phyloP scores from a whole-genome alignment of 2,329 filamentous ascomycete species.

The Pseudogymnoascus sp. region DNA sequence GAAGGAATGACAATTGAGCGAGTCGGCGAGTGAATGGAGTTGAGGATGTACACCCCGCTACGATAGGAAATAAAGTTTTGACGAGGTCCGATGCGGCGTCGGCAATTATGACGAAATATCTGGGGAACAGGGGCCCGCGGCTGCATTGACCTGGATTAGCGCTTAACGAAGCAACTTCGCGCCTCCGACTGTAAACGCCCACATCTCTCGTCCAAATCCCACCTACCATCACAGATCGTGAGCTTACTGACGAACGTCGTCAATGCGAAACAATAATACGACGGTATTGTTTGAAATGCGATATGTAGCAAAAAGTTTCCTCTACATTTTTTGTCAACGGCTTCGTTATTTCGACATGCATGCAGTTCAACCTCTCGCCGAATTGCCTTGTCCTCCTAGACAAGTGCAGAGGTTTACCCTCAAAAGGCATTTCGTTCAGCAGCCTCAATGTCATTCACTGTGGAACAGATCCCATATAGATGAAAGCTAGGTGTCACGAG shows the following conservation, averaged over 20 bases:
- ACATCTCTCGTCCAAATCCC: neutral
- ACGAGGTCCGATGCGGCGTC: conserved; percentile 4
- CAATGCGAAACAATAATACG: neutral
- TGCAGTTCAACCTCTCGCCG: neutral
- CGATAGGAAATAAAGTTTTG: neutral
- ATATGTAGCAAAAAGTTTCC: neutral
- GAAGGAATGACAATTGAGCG: neutral
- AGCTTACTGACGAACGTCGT: neutral
- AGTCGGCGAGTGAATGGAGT: neutral
- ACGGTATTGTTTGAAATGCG: neutral
- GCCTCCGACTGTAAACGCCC: neutral
- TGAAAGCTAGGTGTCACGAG: neutral
- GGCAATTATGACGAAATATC: conserved; percentile 8
- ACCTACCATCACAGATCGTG: neutral
- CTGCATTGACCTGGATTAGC: conserved; percentile 1
- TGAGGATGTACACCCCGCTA: neutral
- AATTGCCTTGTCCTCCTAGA: neutral
- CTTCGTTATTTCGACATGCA: neutral
- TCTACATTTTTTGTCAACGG: neutral
- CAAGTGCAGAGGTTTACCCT: neutral
- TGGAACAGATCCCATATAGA: neutral
- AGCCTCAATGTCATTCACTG: neutral
- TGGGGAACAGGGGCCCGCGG: conserved; percentile 3
- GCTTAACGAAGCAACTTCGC: neutral
- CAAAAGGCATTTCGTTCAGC: neutral